These are phyloP conservation scores for Globisporangium orthogonon DNA, from an alignment of 352 stramenopile species.

Conservation along the genomic window DNA sequence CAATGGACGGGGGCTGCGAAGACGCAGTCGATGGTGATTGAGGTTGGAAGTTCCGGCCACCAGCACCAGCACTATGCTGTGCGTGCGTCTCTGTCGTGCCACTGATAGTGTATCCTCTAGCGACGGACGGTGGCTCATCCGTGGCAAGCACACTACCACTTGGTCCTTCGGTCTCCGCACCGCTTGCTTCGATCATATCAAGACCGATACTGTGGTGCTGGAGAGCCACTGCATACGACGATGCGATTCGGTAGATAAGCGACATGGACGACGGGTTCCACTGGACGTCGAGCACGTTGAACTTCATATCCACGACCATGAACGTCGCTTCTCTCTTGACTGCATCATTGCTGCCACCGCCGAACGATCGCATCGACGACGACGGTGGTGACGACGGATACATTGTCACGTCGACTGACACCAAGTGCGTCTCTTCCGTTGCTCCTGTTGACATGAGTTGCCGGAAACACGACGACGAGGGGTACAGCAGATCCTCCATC, in stretches of 20 bases:
- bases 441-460: slow-evolving; percentile 58
- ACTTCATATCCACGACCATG: slow-evolving; percentile 47
- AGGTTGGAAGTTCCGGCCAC: not conserved
- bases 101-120: not conserved
- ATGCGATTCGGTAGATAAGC: slow-evolving; percentile 63
- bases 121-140: not conserved
- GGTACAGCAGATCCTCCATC: slow-evolving; percentile 70
- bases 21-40: not conserved
- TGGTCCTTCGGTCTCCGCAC: not conserved
- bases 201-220: slow-evolving; percentile 23
- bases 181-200: slow-evolving; percentile 1
- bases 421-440: slow-evolving; percentile 24
- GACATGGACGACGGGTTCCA: slow-evolving; percentile 84
- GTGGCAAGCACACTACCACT: not conserved
- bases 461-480: slow-evolving; percentile 38
- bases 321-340: slow-evolving; percentile 13
- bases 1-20: slow-evolving; percentile 12
- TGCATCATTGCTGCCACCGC: not conserved
- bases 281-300: slow-evolving; percentile 70
- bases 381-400: slow-evolving; percentile 18
- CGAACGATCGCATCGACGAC: not conserved
- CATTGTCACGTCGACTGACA: slow-evolving; percentile 41
- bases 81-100: not conserved
- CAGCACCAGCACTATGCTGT: not conserved
- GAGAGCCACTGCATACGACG: slow-evolving; percentile 46